phyloP scores from a whole-genome alignment of 768 basidiomycete species.

The Mycena haematopus region DNA sequence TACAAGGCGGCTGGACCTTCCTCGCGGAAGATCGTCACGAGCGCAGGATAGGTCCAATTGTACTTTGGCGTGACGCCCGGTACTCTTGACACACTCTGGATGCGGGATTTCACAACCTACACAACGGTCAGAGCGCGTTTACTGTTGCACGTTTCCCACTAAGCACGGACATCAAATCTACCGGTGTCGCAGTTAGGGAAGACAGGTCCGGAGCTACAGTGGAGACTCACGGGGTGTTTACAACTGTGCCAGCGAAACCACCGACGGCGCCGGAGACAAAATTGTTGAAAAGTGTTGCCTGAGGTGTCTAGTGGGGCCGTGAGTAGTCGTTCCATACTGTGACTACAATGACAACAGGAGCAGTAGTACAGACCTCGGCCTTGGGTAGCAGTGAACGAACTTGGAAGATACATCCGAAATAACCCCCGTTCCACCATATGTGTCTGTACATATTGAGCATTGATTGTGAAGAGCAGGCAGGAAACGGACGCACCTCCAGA shows the following conservation, averaged over 20 bases:
- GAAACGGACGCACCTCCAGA: conserved; percentile 79
- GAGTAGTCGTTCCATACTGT: background rate
- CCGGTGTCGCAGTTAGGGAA: background rate
- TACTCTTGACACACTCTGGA: conserved; percentile 73
- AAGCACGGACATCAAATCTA: conserved; percentile 21
- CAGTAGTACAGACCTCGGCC: conserved; percentile 73
- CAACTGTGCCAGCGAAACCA: conserved; percentile 84
- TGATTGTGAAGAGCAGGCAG: background rate
- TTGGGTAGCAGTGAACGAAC: conserved; percentile 82
- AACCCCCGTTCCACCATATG: conserved; percentile 93
- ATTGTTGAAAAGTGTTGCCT: conserved; percentile 85
- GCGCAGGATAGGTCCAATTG: conserved; percentile 94
- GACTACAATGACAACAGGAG: background rate
- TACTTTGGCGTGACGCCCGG: conserved; percentile 85
- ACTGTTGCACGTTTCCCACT: background rate
- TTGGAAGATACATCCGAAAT: conserved; percentile 92
- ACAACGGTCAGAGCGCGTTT: conserved; percentile 8
- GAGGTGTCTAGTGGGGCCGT: conserved; percentile 52
- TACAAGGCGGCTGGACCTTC: conserved; percentile 88
- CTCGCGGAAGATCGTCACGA: conserved; percentile 82
- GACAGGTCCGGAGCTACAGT: no score
- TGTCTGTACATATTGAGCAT: conserved; percentile 52
- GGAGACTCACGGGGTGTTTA: conserved; percentile 86
- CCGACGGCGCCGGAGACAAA: conserved; percentile 91
- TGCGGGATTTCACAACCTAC: conserved; percentile 95